Conservation (phyloP, 2,329 filamentous ascomycete genomes). For the Neospermospora avenae region DNA sequence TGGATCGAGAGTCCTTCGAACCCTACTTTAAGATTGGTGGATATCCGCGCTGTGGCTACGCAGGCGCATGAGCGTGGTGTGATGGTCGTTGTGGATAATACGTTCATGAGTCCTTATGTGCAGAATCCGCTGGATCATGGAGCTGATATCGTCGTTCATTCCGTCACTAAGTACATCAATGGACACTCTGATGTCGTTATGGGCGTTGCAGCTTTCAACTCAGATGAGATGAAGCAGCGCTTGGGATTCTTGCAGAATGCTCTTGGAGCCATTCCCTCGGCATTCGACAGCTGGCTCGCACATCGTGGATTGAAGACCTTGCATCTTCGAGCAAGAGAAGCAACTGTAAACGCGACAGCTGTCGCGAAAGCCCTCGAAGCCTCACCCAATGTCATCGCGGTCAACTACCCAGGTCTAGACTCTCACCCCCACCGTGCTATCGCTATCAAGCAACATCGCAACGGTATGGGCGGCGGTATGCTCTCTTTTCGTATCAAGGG, state of each 20-base stretch:
- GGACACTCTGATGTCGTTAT: constrained; percentile 96
- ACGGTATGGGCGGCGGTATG: constrained; percentile 96
- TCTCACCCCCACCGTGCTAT: constrained; percentile 85
- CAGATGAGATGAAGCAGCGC: constrained; percentile 69
- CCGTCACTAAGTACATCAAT: constrained; percentile 99
- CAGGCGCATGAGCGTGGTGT: constrained; percentile 86
- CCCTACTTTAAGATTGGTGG: constrained; percentile 87
- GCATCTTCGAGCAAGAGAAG: constrained; percentile 85
- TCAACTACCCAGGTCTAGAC: constrained; percentile 92
- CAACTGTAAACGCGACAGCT: constrained; percentile 73
- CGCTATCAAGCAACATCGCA: constrained; percentile 84
- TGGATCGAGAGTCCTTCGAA: constrained; percentile 98
- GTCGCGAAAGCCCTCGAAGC: constrained; percentile 75
- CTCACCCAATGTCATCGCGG: constrained; percentile 77
- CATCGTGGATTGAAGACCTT: constrained; percentile 96
- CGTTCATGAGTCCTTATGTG: constrained; percentile 92
- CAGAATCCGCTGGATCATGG: constrained; percentile 95
- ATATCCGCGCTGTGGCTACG: constrained; percentile 81
- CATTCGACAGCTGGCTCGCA: constrained; percentile 97
- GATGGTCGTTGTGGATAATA: constrained; percentile 98
- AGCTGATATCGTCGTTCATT: constrained; percentile 95
- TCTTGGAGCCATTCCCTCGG: constrained; percentile 88
- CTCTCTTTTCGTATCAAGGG: constrained; percentile 92
- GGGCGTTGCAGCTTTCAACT: constrained; percentile 95
- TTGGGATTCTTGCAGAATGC: constrained; percentile 95